Evolutionary conservation across 306 rosid species (phyloP).

Genomic region (Trichosanthes truncata): DNA sequence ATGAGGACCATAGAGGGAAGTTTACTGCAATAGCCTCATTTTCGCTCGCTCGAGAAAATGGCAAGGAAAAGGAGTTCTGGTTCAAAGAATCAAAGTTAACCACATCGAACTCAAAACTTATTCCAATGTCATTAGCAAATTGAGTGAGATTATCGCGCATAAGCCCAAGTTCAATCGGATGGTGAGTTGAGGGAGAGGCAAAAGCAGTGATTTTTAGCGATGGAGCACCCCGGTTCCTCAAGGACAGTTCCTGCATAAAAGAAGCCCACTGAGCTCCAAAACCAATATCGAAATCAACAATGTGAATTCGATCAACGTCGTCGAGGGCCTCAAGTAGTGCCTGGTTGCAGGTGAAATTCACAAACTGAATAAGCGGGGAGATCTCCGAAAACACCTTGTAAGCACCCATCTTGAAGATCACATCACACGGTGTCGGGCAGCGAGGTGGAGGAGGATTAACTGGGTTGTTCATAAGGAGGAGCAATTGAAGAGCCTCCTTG

Average conservation of each 20-base stretch:
- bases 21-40: conserved; percentile 31
- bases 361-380: conserved; percentile 38
- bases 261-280: conserved; percentile 47
- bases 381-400: conserved; percentile 36
- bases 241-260: conserved; percentile 34
- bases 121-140: conserved; percentile 29
- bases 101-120: conserved; percentile 33
- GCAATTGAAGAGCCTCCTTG: conserved; percentile 42
- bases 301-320: conserved; percentile 23
- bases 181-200: conserved; percentile 34
- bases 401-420: conserved; percentile 43
- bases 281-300: conserved; percentile 40
- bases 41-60: conserved; percentile 15
- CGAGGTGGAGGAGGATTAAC: conserved; percentile 19
- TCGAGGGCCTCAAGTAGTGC: conserved; percentile 32
- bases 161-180: conserved; percentile 24
- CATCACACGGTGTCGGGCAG: conserved; percentile 27
- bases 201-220: conserved; percentile 34
- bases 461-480: conserved; percentile 23
- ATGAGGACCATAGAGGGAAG: conserved; percentile 28
- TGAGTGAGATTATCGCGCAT: conserved; percentile 31
- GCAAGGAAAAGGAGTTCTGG: conserved; percentile 19
- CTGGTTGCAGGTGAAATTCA: conserved; percentile 38
- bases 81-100: conserved; percentile 28
- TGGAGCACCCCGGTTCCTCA: conserved; percentile 20